Evolutionary conservation across 345 rosid species (phyloP).

Genomic region (Excoecaria cochinchinensis): DNA sequence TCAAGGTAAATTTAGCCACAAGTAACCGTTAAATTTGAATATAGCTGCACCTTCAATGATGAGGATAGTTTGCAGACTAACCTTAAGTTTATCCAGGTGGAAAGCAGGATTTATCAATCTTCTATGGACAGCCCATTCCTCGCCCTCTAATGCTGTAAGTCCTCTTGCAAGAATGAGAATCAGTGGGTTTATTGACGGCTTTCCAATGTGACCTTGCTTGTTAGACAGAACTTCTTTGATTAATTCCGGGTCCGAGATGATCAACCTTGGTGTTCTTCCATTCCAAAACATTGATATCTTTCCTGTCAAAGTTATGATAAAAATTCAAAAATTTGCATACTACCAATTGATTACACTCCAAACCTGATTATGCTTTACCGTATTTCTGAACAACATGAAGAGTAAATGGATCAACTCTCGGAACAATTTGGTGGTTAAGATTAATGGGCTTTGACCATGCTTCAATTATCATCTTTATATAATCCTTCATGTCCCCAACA

Average conservation of each 20-base stretch:
- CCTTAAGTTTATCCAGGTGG: constrained; percentile 50
- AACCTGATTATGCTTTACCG: constrained; percentile 22
- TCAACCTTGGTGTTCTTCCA: constrained; percentile 44
- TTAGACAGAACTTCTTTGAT: constrained; percentile 42
- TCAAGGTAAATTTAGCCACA: neutral
- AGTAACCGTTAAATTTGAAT: neutral
- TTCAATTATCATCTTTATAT: constrained; percentile 23
- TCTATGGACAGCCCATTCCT: constrained; percentile 47
- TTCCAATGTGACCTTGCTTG: constrained; percentile 43
- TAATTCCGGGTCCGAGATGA: constrained; percentile 41
- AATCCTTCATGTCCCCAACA: constrained; percentile 41
- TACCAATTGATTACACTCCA: neutral
- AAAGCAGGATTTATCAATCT: constrained; percentile 46
- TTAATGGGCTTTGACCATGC: constrained; percentile 44
- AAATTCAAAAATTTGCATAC: too few species aligned
- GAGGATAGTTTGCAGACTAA: constrained; percentile 1
- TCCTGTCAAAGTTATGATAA: constrained; percentile 32
- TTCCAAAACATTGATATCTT: constrained; percentile 42
- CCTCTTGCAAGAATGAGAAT: constrained; percentile 39
- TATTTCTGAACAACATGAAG: constrained; percentile 29
- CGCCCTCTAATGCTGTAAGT: constrained; percentile 41
- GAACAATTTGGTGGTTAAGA: constrained; percentile 35
- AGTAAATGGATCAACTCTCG: constrained; percentile 40
- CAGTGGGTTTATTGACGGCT: constrained; percentile 40
- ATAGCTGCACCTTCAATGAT: neutral